phyloP scores from a whole-genome alignment of 1,284 basidiomycete species.

The Fomitiporia mediterranea region DNA sequence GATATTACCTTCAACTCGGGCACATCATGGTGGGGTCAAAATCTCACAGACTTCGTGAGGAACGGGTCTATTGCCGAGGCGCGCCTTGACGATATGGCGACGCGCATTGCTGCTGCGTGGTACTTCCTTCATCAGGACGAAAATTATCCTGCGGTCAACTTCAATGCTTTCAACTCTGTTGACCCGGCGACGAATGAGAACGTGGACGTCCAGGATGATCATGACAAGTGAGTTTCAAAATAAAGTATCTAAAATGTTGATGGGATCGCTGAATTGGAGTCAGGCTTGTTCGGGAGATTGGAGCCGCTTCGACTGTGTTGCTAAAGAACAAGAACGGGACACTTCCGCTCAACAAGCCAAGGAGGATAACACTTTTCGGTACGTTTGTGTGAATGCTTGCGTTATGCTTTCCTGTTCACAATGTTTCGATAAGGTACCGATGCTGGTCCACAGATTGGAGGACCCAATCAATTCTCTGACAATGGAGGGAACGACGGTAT shows the following conservation, averaged over 20 bases:
- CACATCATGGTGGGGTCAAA: constrained; percentile 54
- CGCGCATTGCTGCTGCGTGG: constrained; percentile 58
- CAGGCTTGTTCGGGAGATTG: constrained; percentile 64
- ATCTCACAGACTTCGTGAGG: constrained; percentile 62
- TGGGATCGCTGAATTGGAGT: not conserved
- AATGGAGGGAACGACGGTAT: constrained; percentile 61
- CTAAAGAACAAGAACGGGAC: constrained; percentile 71
- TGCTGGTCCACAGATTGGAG: constrained; percentile 61
- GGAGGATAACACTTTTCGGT: constrained; percentile 56
- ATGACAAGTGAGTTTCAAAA: constrained; percentile 40
- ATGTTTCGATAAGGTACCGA: constrained; percentile 47
- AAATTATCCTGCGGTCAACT: constrained; percentile 53
- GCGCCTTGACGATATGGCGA: constrained; percentile 68
- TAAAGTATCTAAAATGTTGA: not conserved
- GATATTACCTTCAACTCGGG: constrained; percentile 42
- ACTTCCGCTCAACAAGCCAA: constrained; percentile 62
- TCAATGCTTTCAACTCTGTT: constrained; percentile 53
- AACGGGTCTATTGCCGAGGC: constrained; percentile 62
- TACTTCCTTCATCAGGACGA: constrained; percentile 62
- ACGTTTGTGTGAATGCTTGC: constrained; percentile 23
- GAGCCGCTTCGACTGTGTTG: constrained; percentile 71
- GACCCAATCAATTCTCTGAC: constrained; percentile 72
- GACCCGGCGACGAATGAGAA: constrained; percentile 55
- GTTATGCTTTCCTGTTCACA: constrained; percentile 1
- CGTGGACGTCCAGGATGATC: constrained; percentile 75